Evolutionary conservation across 768 basidiomycete genomes (phyloP).

Genomic region (Nidula microcarpa): DNA sequence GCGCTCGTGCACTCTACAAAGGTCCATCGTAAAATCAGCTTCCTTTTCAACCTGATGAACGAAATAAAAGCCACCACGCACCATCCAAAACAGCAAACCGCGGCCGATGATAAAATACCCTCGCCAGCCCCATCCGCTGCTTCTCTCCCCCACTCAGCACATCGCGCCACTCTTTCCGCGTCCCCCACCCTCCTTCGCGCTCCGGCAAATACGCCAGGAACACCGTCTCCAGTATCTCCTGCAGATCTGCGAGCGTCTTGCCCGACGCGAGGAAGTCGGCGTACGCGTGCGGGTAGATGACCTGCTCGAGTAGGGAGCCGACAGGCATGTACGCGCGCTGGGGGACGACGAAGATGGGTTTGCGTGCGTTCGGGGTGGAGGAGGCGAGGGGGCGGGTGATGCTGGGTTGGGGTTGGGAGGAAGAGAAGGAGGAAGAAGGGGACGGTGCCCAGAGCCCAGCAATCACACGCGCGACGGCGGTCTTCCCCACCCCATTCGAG

Average conservation of each 20-base stretch:
- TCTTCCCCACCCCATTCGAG: constrained; percentile 90
- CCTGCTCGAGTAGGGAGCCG: constrained; percentile 86
- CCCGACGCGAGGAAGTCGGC: constrained; percentile 62
- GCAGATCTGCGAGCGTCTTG: constrained; percentile 64
- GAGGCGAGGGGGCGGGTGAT: constrained; percentile 6
- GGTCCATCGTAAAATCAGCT: background rate
- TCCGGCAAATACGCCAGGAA: constrained; percentile 82
- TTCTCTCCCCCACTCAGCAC: constrained; percentile 97
- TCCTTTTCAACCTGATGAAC: background rate
- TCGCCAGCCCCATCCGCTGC: constrained; percentile 92
- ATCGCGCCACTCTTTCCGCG: constrained; percentile 94
- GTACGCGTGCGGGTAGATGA: constrained; percentile 90
- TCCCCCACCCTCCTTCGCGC: constrained; percentile 86
- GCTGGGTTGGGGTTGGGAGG: constrained; percentile 17
- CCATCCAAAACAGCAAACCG: constrained; percentile 85
- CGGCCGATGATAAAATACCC: constrained; percentile 88
- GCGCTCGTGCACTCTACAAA: constrained; percentile 87
- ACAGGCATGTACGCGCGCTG: constrained; percentile 92
- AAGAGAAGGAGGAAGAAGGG: background rate
- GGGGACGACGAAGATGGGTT: constrained; percentile 35
- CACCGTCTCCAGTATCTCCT: constrained; percentile 74
- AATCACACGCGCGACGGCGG: constrained; percentile 81
- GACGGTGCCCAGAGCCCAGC: constrained; percentile 83
- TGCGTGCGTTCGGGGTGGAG: constrained; percentile 19
- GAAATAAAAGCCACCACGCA: constrained; percentile 26